Evolutionary conservation across 495 filamentous ascomycete genomes (phyloP).

Genomic region (Aspergillus homomorphus): DNA sequence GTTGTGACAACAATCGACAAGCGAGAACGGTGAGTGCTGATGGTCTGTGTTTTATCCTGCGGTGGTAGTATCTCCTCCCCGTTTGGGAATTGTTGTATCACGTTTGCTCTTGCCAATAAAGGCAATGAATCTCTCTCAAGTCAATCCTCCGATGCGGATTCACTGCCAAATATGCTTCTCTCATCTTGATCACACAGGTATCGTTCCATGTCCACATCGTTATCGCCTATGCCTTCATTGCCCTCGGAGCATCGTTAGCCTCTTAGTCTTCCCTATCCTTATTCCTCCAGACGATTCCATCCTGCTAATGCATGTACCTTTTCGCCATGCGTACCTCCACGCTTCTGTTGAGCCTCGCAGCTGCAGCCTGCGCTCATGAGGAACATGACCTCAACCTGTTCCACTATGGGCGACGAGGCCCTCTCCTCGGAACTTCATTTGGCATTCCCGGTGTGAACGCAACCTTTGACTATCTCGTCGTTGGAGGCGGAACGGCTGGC

Average conservation of each 20-base stretch:
- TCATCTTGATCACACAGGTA: no score
- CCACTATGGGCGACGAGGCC: slow-evolving; percentile 17
- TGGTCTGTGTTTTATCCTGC: no score
- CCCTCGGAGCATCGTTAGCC: neutral
- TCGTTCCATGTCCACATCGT: neutral
- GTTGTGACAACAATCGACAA: no score
- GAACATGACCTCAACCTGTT: slow-evolving; percentile 14
- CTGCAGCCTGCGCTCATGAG: slow-evolving; percentile 2
- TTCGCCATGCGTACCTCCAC: slow-evolving; percentile 3
- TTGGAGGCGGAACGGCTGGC: slow-evolving; percentile 40
- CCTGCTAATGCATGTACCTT: neutral
- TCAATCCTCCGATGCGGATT: no score
- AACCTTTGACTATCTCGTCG: slow-evolving; percentile 37
- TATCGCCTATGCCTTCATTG: neutral
- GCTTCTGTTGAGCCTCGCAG: slow-evolving; percentile 6
- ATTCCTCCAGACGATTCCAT: neutral
- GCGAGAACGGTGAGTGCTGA: no score
- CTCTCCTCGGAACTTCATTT: slow-evolving; percentile 16
- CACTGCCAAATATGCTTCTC: no score
- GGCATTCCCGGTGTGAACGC: slow-evolving; percentile 13
- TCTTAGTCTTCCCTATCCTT: neutral
- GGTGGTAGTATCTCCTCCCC: no score
- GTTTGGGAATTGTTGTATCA: no score
- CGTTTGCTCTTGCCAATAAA: no score
- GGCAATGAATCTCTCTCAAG: no score